Evolutionary conservation across 2,329 filamentous ascomycete species (phyloP).

Genomic region (Septoria linicola): DNA sequence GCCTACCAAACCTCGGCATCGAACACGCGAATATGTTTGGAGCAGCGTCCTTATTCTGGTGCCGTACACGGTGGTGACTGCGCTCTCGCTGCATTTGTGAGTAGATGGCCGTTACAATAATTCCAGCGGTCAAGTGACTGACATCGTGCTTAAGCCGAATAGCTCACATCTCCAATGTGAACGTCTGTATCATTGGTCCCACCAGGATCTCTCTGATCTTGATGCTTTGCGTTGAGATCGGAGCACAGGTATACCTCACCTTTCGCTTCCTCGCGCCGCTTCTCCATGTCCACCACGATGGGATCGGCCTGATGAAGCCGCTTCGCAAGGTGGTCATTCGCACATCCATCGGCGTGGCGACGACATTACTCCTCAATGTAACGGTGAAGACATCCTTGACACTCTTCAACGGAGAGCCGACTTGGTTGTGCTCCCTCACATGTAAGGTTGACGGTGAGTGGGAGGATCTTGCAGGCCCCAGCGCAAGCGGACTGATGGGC

Average conservation of each 20-base stretch:
- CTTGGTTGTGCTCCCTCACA: conserved; percentile 16
- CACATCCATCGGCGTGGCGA: conserved; percentile 11
- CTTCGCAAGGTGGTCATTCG: conserved; percentile 14
- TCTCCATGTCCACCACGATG: conserved; percentile 3
- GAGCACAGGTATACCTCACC: conserved; percentile 9
- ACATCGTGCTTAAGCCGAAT: conserved; percentile 16
- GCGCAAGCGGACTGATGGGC: background rate
- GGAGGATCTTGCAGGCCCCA: background rate
- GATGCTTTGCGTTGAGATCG: conserved; percentile 12
- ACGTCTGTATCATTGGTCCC: conserved; percentile 16
- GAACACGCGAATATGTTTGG: conserved; percentile 12
- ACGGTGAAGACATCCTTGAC: conserved; percentile 15
- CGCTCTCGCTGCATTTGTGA: conserved; percentile 9
- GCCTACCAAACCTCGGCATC: conserved; percentile 3
- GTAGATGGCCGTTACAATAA: too few relatives aligned
- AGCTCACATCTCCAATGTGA: background rate
- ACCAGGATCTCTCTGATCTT: conserved; percentile 1
- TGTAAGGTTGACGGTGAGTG: conserved; percentile 17
- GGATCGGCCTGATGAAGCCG: conserved; percentile 7
- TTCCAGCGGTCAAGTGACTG: too few relatives aligned
- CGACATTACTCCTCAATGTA: conserved; percentile 11
- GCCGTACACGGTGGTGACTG: conserved; percentile 9
- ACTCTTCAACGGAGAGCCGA: conserved; percentile 16
- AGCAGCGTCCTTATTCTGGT: conserved; percentile 13
- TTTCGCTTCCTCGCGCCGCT: conserved; percentile 16